Percentiles rank a stretch among this genome's conserved stretches.
These are phyloP conservation scores for Aspergillus cejpii DNA, from an alignment of 2,329 filamentous ascomycete genomes.

Conservation along the genomic window DNA sequence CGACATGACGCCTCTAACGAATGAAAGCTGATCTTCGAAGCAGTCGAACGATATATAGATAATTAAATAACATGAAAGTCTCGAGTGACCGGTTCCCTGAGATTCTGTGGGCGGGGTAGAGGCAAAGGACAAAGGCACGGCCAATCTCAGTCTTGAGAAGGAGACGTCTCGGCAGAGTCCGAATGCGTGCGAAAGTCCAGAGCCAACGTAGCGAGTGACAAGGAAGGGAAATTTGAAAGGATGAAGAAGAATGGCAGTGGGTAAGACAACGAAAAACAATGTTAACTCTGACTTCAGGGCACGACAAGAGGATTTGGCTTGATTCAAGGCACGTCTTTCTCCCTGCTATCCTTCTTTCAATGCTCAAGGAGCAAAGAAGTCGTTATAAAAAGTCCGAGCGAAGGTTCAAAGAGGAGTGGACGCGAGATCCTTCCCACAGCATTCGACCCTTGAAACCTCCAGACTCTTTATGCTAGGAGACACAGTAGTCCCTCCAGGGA, in stretches of 20 bases:
- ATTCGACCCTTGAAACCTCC: too few species aligned
- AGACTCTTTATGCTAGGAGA: not conserved
- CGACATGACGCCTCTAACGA: slow-evolving; percentile 27
- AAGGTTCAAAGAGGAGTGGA: not conserved
- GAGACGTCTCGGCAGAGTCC: not conserved
- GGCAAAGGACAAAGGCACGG: not conserved
- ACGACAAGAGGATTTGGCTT: not conserved
- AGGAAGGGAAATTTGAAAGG: not conserved
- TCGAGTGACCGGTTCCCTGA: not conserved
- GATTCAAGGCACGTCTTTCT: not conserved
- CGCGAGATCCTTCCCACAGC: not conserved
- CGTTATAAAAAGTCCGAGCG: not conserved
- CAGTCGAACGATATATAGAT: slow-evolving; percentile 1
- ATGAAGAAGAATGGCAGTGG: not conserved
- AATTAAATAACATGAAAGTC: not conserved
- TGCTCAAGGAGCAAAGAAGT: not conserved
- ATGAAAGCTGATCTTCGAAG: slow-evolving; percentile 4
- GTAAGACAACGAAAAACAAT: not conserved
- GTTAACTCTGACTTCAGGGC: not conserved
- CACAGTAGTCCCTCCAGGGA: not conserved
- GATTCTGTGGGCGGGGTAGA: not conserved
- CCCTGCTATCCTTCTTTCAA: not conserved
- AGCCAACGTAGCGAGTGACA: not conserved
- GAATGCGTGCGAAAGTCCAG: not conserved
- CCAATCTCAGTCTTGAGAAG: not conserved